Base-by-base conservation (phyloP, 441 rosid genomes). In the Biscutella auriculata region DNA sequence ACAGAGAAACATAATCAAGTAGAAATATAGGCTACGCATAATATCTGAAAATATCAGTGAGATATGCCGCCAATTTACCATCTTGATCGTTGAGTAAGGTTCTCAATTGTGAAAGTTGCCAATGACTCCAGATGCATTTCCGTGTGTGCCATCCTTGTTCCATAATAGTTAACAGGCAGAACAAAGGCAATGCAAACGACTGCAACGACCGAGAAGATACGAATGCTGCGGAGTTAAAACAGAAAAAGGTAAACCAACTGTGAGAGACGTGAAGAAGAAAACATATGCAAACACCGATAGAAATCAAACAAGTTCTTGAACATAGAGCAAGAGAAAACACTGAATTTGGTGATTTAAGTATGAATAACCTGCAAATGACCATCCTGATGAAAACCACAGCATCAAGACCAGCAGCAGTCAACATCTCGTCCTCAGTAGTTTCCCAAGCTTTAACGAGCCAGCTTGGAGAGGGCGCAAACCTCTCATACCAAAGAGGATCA, bases 401-500 rank as follows among this genome's bases (percentile, higher is more conserved):
- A 72, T 94, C 99, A 16, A 94, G 50, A 45, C 99, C 97, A 41
- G 79, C 90, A 46, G 69, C 19, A 41, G 78, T 77, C 65, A 94
- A 68, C 49, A 94, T 62, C 65, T 94, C 97, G 0, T 83, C 83
- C 62, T 94, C 97, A 26, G 88, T 76, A 27, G 92, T 78, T 62
- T 75, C 80, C 97, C 97, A 94, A 16, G 96, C 96, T 76, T 79
- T 90, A 10, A 84, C 28, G 3, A 90, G 51, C 99, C 99, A 94
- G 68, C 96, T 78, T 0, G 99, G 91, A 27, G 97, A 87, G 1
- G 99, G 99, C 5, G 77, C 94, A 62, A 87, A 87, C 70, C 97
- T 85, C 41, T 87, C 84, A 13, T 87, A 77, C 73, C 81, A 71
- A 68, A 56, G 60, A 65, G 79, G 75, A 60, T 80, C 84, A 34